phyloP scores from a whole-genome alignment of 371 early-diverging fungal species.

The Mortierella sp. region DNA sequence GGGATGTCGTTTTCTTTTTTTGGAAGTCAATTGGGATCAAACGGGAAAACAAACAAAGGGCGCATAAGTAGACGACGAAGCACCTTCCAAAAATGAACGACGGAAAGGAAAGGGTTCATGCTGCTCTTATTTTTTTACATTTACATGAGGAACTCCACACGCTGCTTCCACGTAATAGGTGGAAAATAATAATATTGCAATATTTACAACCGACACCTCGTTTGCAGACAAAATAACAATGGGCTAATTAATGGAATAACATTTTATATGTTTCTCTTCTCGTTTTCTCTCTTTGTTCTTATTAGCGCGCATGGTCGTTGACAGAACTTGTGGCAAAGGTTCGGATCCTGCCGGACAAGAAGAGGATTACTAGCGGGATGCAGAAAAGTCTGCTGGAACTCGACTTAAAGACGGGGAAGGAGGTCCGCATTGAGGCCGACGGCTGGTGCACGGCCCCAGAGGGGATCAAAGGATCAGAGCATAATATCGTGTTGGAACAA shows the following conservation, averaged over 20 bases:
- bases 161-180: constrained; percentile 43
- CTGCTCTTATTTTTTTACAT: constrained; percentile 14
- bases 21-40: not conserved
- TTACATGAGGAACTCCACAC: constrained; percentile 21
- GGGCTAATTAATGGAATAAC: not conserved
- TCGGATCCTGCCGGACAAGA: constrained; percentile 42
- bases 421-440: constrained; percentile 15
- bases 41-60: not conserved
- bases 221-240: not conserved
- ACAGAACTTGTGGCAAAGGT: constrained; percentile 37
- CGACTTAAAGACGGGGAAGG: constrained; percentile 24
- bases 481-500: constrained; percentile 38
- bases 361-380: constrained; percentile 40
- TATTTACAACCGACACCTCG: not conserved
- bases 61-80: not conserved
- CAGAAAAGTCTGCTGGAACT: constrained; percentile 40
- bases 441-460: constrained; percentile 35
- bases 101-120: not conserved
- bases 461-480: constrained; percentile 24
- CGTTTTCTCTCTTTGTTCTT: not conserved
- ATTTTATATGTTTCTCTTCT: not conserved
- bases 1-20: not conserved
- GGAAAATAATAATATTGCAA: constrained; percentile 4
- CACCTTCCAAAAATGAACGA: constrained; percentile 5
- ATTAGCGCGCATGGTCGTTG: constrained; percentile 38